A percentile compares a stretch with the other conserved stretches of the same genome.
Conservation (phyloP, 371 early-diverging fungal species). For the Lichtheimia ornata region DNA sequence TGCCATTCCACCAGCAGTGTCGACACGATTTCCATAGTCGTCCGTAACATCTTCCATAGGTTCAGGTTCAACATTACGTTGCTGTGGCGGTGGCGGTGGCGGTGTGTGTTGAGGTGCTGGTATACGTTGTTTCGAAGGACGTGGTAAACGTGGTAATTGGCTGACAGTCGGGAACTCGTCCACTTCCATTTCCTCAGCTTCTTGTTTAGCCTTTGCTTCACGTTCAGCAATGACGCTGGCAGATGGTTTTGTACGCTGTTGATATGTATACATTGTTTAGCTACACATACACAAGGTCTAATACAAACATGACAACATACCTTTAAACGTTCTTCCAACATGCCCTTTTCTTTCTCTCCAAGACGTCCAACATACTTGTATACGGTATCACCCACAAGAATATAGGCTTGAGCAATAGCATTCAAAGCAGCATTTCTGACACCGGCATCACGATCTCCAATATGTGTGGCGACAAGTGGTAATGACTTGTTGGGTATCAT, state of each 20-base stretch:
- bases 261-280: neutral
- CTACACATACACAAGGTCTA: neutral
- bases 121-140: constrained; percentile 31
- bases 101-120: constrained; percentile 18
- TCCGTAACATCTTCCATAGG: constrained; percentile 53
- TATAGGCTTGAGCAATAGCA: constrained; percentile 73
- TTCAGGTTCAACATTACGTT: constrained; percentile 36
- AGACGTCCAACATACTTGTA: constrained; percentile 75
- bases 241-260: constrained; percentile 40
- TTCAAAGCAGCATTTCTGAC: constrained; percentile 80
- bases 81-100: constrained; percentile 19
- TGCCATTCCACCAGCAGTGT: constrained; percentile 17
- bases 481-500: constrained; percentile 68
- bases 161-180: constrained; percentile 41
- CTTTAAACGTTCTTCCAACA: constrained; percentile 82
- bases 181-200: constrained; percentile 42
- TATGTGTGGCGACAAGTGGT: constrained; percentile 72
- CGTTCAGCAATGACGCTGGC: constrained; percentile 40
- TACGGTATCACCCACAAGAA: constrained; percentile 71
- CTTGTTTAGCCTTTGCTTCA: constrained; percentile 27
- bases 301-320: constrained; percentile 14
- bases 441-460: constrained; percentile 81
- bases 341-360: constrained; percentile 76
- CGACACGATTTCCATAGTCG: constrained; percentile 32
- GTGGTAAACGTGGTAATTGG: constrained; percentile 27